Evolutionary conservation across 2,329 filamentous ascomycete species (phyloP), one percentile per base, ranked within the genome.

Genomic region (Calonectria crousiana): DNA sequence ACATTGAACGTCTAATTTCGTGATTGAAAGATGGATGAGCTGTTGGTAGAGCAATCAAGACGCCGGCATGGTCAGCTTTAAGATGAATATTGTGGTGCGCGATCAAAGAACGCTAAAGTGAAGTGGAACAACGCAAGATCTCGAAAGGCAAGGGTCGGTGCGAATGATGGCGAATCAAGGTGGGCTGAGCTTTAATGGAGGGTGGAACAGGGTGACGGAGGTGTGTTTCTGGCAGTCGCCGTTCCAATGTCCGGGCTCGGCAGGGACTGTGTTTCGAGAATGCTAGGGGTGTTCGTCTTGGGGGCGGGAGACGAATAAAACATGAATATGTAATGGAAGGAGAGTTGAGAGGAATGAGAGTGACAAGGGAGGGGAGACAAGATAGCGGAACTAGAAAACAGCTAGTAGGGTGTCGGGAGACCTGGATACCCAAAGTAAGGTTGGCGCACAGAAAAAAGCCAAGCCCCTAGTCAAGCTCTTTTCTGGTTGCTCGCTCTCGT

Each of bases 1-100:
- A 83, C 81, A 86, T 85, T 75, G 79, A 78, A 69, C 82, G 82
- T 79, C 80, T 80, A 71, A 81, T 74, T 80, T 74, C 20, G 77
- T 73, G 66, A 72, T 75, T 64, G 69, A 82, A 80, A 34, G 76
- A 77, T 74, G 74, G 77, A 75, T 73, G 79, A 79, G 79, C 80
- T 80, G 72, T 78, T 75, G 66, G 28, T 75, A 67, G 69, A 53
- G 41, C 67, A 71, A 77, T 80, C 75, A 81, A 78, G 69, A 47
- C 76, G 78, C 77, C 75, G 74, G 77, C 80, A 82, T 83, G 78
- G 79, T 84, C 78, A 84, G 83, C 76, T 75, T 38, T 71, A 68
- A 47, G 70, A 58, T 28, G 58, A 67, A 68, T 62, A 23, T 36
- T 34, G 34, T 1, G 30, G 65, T 23, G 56, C 36, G 67, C 26